Percentiles rank a stretch among this genome's conserved stretches.
Conservation (phyloP, 2,329 filamentous ascomycete species). For the Lomentospora prolificans region DNA sequence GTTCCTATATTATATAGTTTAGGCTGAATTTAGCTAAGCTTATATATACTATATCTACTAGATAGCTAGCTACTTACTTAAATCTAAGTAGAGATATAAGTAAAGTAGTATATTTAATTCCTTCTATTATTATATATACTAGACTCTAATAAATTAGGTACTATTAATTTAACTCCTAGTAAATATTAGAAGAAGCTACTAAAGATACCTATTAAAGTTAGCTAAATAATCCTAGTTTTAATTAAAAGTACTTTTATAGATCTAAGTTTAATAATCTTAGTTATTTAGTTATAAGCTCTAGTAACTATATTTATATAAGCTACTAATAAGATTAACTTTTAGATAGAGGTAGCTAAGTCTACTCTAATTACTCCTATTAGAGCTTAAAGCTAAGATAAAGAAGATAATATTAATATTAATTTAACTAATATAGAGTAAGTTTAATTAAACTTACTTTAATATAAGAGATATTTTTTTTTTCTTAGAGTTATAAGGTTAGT, state of each 20-base stretch:
- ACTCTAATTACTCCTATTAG: not conserved
- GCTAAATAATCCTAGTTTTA: not conserved
- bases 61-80: not conserved
- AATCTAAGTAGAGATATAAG: no score
- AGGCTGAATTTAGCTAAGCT: not conserved
- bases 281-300: no score
- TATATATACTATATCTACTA: not conserved
- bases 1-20: not conserved
- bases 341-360: not conserved
- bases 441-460: no score
- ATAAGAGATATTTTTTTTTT: no score
- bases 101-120: not conserved
- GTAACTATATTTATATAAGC: no score
- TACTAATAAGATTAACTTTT: no score
- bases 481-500: no score
- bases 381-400: not conserved
- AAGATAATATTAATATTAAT: not conserved
- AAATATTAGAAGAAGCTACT: not conserved
- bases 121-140: not conserved
- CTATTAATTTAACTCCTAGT: no score
- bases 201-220: not conserved
- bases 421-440: no score
- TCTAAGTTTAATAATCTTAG: no score
- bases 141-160: not conserved
- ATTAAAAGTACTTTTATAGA: no score